phyloP scores from a whole-genome alignment of 2,329 filamentous ascomycete species.

The Alternaria rosae region DNA sequence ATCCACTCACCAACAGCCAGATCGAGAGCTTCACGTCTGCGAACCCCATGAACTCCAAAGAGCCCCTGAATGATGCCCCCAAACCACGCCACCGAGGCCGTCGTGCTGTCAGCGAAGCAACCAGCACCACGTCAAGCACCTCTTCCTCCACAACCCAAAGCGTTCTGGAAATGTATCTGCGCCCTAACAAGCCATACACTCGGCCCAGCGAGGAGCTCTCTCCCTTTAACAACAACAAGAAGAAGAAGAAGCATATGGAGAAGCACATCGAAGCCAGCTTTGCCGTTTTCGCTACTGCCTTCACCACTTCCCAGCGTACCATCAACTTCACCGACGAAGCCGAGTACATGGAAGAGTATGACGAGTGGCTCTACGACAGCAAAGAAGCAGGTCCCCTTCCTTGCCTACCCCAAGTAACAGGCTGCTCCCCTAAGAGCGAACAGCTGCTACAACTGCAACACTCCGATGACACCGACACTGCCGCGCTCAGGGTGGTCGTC shows the following conservation, averaged over 20 bases:
- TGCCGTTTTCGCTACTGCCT: conserved; percentile 26
- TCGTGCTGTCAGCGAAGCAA: conserved; percentile 7
- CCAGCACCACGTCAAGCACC: conserved; percentile 17
- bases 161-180: conserved; percentile 32
- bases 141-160: conserved; percentile 28
- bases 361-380: conserved; percentile 17
- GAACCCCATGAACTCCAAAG: conserved; percentile 26
- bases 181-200: conserved; percentile 28
- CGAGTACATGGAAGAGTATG: conserved; percentile 22
- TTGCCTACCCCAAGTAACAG: conserved; percentile 37
- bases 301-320: conserved; percentile 15
- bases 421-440: conserved; percentile 39
- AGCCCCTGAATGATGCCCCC: conserved; percentile 23
- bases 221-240: conserved; percentile 7
- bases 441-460: conserved; percentile 24
- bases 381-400: conserved; percentile 16
- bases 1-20: conserved; percentile 3
- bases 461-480: conserved; percentile 13
- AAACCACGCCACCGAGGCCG: conserved; percentile 20
- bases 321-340: conserved; percentile 41
- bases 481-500: conserved; percentile 3
- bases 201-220: conserved; percentile 25
- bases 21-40: conserved; percentile 17
- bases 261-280: conserved; percentile 26
- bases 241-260: conserved; percentile 19